These are phyloP conservation scores for Prosopis cineraria DNA, from an alignment of 306 rosid genomes.

Conservation along the genomic window DNA sequence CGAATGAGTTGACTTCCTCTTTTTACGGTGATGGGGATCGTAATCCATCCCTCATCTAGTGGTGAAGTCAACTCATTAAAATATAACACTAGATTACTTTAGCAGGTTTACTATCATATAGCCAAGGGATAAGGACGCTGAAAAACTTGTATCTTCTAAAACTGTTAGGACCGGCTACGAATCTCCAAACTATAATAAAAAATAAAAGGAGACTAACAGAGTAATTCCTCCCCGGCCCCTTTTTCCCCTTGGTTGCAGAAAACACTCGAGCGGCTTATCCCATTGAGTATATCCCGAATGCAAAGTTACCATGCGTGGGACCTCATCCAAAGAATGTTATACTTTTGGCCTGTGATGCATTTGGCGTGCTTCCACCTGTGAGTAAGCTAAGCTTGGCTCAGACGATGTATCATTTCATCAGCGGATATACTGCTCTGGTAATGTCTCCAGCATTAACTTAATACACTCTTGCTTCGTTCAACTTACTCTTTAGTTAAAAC, in stretches of 20 bases:
- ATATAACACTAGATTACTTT: not conserved
- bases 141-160: not conserved
- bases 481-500: constrained; percentile 5
- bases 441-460: not conserved
- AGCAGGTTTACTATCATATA: not conserved
- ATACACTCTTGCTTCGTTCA: not conserved
- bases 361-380: constrained; percentile 91
- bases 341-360: constrained; percentile 89
- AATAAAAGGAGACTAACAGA: not conserved
- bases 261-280: constrained; percentile 95
- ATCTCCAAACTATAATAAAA: not conserved
- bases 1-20: constrained; percentile 20
- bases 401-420: constrained; percentile 95
- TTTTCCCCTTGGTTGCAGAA: constrained; percentile 46
- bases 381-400: constrained; percentile 82
- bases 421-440: constrained; percentile 96
- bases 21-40: constrained; percentile 6
- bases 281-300: constrained; percentile 89
- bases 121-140: constrained; percentile 27
- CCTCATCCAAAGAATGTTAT: constrained; percentile 88
- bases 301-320: constrained; percentile 78
- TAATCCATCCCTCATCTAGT: constrained; percentile 14
- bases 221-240: not conserved
- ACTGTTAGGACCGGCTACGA: not conserved
- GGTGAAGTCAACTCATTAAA: constrained; percentile 9